A percentile compares a stretch with the other conserved stretches of the same genome.
Conservation (phyloP, 192 early-diverging fungal genomes). For the Cetraspora pellucida region DNA sequence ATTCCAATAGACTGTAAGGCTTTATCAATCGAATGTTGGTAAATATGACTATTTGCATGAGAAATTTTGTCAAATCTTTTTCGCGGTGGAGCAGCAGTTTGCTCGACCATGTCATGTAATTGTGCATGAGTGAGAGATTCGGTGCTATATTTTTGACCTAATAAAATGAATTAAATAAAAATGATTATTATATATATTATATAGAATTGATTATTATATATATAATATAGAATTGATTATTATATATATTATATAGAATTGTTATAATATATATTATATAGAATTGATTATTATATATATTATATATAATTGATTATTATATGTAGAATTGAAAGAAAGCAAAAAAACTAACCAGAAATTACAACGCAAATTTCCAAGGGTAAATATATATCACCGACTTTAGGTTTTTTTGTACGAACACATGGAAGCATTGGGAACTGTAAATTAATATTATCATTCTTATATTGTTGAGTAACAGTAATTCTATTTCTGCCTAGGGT, state of each 20-base stretch:
- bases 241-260: background rate
- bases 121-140: background rate
- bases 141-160: conserved; percentile 5
- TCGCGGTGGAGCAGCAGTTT: background rate
- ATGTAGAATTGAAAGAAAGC: too few species aligned
- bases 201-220: background rate
- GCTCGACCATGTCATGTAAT: background rate
- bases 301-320: background rate
- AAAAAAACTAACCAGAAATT: conserved; percentile 68
- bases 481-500: conserved; percentile 51
- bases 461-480: conserved; percentile 75
- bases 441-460: conserved; percentile 74
- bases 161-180: background rate
- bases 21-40: conserved; percentile 62
- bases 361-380: conserved; percentile 92
- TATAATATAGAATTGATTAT: background rate
- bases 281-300: background rate
- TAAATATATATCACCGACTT: conserved; percentile 50
- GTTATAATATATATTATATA: background rate
- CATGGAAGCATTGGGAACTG: conserved; percentile 59
- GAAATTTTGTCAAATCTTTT: conserved; percentile 51
- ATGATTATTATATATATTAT: background rate
- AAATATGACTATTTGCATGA: conserved; percentile 74
- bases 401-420: conserved; percentile 66
- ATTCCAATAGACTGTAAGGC: conserved; percentile 69